These are phyloP conservation scores for Sicyos baderoa DNA, from an alignment of 306 rosid genomes.

Conservation along the genomic window DNA sequence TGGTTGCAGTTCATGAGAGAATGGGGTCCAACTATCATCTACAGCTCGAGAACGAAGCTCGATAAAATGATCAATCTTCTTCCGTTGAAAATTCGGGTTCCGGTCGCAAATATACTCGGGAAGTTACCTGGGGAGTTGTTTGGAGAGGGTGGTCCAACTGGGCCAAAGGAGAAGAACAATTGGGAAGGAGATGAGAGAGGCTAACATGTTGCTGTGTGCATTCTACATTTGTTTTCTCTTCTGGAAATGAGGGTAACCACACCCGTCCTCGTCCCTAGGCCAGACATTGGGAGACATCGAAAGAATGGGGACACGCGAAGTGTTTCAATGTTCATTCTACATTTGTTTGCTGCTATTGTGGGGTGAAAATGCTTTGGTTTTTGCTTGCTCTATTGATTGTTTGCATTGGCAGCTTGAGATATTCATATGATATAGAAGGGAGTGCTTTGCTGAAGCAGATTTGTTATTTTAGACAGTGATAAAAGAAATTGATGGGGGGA, in stretches of 20 bases:
- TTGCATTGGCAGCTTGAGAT: background rate
- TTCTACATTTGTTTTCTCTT: no score
- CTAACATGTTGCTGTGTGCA: background rate
- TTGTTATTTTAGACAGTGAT: background rate
- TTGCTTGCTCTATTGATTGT: background rate
- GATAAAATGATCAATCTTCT: slow-evolving; percentile 31
- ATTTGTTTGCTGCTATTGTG: background rate
- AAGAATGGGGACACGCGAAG: no score
- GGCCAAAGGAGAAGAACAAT: slow-evolving; percentile 56
- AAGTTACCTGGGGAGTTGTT: slow-evolving; percentile 44
- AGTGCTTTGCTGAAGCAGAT: background rate
- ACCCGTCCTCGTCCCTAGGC: no score
- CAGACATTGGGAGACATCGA: no score
- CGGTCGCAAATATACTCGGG: slow-evolving; percentile 25
- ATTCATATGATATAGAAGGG: no score
- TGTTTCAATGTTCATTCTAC: no score
- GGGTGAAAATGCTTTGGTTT: background rate
- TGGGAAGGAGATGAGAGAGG: slow-evolving; percentile 56
- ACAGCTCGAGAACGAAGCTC: slow-evolving; percentile 37
- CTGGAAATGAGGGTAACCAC: no score
- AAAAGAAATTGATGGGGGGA: background rate
- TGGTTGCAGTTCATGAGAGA: slow-evolving; percentile 53
- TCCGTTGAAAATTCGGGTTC: slow-evolving; percentile 27
- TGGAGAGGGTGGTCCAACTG: slow-evolving; percentile 58
- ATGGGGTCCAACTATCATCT: slow-evolving; percentile 52